Base-by-base conservation (phyloP, 2,329 filamentous ascomycete genomes). In the Berkeleyomyces rouxiae region DNA sequence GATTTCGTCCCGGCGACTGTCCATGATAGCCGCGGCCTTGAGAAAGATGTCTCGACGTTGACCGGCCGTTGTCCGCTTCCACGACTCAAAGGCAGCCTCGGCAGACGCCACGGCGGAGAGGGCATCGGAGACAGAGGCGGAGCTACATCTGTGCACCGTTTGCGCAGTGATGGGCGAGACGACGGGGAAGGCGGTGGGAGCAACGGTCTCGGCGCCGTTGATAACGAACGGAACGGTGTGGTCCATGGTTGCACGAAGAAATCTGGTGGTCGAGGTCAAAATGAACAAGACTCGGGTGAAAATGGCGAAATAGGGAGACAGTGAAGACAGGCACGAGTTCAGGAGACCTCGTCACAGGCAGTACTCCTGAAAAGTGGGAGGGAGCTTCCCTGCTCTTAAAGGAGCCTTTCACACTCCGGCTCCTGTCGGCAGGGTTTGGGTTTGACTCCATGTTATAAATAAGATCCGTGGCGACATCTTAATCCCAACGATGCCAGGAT, bases 11-110 rank as follows among this genome's bases (percentile, higher is more conserved):
- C 75, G 74, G 7, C 85, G 80, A 39, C 71, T 72, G 47, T 81
- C 75, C 65, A 91, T 75, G 58, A 90, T 73, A 7, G 84, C 81
- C 7, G 85, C 84, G 0, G 86, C 84, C 70, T 82, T 83, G 64
- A 86, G 74, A 64, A 95, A 78, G 66, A 95, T 82, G 66, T 86
- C 81, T 43, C 87, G 83, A 46, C 87, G 85, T 33, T 77, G 70
- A 33, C 75, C 69, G 1, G 84, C 80, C 55, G 81, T 82, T 2
- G 80, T 80, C 66, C 79, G 80, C 51, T 79, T 78, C 89, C 89
- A 95, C 64, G 78, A 73, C 51, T 79, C 79, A 72, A 88, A 85
- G 0, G 89, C 88, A 11, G 77, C 75, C n/a, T 83, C 76, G 0
- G 88, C 87, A 4, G 77, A 73, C 36, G 71, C 67, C 61, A 78